Base-by-base conservation (phyloP, 441 rosid genomes). In the Sinapis alba region DNA sequence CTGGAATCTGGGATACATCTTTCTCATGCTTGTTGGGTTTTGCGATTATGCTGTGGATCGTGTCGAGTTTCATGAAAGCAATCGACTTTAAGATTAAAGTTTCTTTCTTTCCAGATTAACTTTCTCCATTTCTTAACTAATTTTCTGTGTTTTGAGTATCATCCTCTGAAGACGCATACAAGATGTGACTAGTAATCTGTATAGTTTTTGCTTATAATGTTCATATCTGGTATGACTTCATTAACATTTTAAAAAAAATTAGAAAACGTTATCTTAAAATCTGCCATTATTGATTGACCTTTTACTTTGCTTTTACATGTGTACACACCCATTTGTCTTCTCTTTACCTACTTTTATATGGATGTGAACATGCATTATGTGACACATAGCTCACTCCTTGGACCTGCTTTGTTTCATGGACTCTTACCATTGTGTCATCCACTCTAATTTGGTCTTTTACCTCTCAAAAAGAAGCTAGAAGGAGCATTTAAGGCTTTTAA, bases 291-390 rank as follows among this genome's bases (percentile, higher is more conserved):
- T 71, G 45, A 13, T 71, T 47, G 69, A 71, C 68, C 3, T 47
- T 34, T 59, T 59, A 71, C 50, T 50, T 10, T 59, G 72, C 58
- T 58, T 77, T 65, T 65, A 77, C 76, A 77, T 47, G 23, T 76
- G 62, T 64, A 2, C 62, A 13, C 43, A 76, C 64, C 11, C 74
- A 68, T 28, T 60, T 27, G 64, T 62, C 65, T 20, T 34, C 19
- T 62, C 74, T 60, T 67, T 23, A 27, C 27, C 36, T 32, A 9
- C 47, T 69, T 54, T 53, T 53, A 62, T 53, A 53, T 53, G 45
- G 54, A 38, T 75, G n/a, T 53, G 19, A 53, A 60, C 61, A 57
- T 74, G 78, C 23, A 66, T 59, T 45, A 18, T 66, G 45, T 75
- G 68, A 61, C 63, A 68, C 69, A 62, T 23, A 62, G 65, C 34